Evolutionary conservation across 306 rosid genomes (phyloP), one percentile per base, ranked within the genome.

Genomic region (Fragaria nilgerrensis): DNA sequence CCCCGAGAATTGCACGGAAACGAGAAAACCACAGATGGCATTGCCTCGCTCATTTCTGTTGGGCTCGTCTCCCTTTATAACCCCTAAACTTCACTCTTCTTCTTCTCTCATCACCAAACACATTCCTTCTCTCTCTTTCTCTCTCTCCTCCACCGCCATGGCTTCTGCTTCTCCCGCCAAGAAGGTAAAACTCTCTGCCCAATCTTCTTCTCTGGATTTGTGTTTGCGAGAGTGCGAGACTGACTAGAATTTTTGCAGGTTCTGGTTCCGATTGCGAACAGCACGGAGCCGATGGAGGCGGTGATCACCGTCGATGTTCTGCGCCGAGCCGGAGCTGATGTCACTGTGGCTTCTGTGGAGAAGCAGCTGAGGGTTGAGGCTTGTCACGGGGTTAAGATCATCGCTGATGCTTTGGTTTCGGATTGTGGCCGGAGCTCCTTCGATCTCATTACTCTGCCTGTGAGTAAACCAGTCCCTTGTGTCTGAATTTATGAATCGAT

Each of bases 271-370:
- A 86, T 95, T 83, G 98, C 98, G 5, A 87, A 88, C 37, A 97
- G 97, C 48, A 76, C 96, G 68, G 98, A 95, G 85, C 93, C 97
- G 75, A 89, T 92, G 81, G 98, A 95, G 75, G 97, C 98, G 5
- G 89, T 95, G 82, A 89, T 92, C 82, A 77, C 87, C 83, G 61
- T 85, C 78, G 96, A 95, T 80, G 96, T 95, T 27, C 90, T 95
- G 76, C 96, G 97, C 1, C 89, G 98, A 76, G 86, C 95, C 27
- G 98, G 98, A 29, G 98, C 98, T 27, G 90, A 88, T 59, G 98
- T 95, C 77, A 90, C 87, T n/a, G 91, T 89, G 17, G 96, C 96
- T 17, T 90, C 98, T 41, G 90, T 89, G 72, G 86, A 85, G 66
- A 80, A 86, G 44, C 88, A 75, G 72, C 93, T 87, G 16, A 79